Conservation (phyloP, 2,329 filamentous ascomycete species). For the Aurifilum marmelostoma region DNA sequence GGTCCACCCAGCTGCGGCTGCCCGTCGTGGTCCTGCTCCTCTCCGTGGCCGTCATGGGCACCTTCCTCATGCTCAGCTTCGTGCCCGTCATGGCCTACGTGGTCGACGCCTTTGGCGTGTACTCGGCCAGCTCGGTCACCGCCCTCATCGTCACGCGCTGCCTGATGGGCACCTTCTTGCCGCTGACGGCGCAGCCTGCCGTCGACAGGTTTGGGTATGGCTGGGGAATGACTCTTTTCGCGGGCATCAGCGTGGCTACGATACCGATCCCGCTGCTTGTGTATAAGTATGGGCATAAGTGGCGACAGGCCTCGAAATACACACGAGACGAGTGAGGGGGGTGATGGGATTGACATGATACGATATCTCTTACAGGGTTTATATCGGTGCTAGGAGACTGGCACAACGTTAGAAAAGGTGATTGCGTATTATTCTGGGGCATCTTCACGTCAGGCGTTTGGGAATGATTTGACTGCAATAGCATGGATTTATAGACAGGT, state of each 20-base stretch:
- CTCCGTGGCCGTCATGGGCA: slow-evolving; percentile 49
- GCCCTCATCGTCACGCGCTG: slow-evolving; percentile 59
- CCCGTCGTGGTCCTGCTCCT: slow-evolving; percentile 49
- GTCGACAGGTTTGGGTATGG: slow-evolving; percentile 54
- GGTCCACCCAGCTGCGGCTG: slow-evolving; percentile 49
- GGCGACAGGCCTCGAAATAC: slow-evolving; percentile 56
- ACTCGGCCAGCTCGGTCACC: slow-evolving; percentile 60
- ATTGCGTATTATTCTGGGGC: neutral
- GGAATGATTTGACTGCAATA: neutral
- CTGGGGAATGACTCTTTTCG: slow-evolving; percentile 52
- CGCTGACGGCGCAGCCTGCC: slow-evolving; percentile 53
- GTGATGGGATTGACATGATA: too few species aligned
- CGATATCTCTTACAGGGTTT: too few species aligned
- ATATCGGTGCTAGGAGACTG: too few species aligned
- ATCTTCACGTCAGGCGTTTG: neutral
- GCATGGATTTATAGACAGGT: neutral
- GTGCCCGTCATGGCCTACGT: slow-evolving; percentile 59
- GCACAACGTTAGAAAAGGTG: too few species aligned
- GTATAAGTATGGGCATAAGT: slow-evolving; percentile 53
- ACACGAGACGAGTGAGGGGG: slow-evolving; percentile 40
- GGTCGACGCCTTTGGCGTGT: slow-evolving; percentile 59
- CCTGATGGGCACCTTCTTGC: slow-evolving; percentile 60
- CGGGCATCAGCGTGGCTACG: slow-evolving; percentile 44
- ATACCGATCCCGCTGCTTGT: slow-evolving; percentile 56
- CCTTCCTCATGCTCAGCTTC: slow-evolving; percentile 48